Base-by-base conservation (phyloP, 768 basidiomycete genomes). In the Mycena rosella region DNA sequence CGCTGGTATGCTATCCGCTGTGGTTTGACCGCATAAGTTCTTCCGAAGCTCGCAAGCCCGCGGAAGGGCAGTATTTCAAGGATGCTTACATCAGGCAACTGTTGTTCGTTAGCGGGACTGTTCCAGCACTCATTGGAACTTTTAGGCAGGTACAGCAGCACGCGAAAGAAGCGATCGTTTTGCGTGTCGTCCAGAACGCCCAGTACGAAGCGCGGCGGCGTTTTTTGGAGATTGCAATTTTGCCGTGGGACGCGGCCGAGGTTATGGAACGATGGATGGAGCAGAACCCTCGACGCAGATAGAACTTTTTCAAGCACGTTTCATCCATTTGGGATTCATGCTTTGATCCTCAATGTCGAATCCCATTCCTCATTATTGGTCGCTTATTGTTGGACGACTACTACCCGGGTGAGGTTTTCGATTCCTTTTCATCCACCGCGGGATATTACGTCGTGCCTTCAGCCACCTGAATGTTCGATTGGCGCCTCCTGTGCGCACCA, bases 11-110 rank as follows among this genome's bases (percentile, higher is more conserved):
- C 34, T 60, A 73, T 63, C 74, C 74, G 18, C 61, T 57, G 18
- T 74, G 73, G 73, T 74, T 74, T 49, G 68, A 70, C 32, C 67
- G 59, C 32, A 24, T 38, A 27, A 54, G 59, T 20, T 29, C 52
- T 27, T 24, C 44, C 22, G 48, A 61, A 15, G 53, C 24, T 20
- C 72, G 73, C 5, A 44, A 62, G 18, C 57, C 64, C 14, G 22
- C 32, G 18, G 73, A 74, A 45, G 67, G 67, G 6, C 72, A 71
- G 36, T 32, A 67, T 13, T 74, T 74, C 68, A 74, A 68, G 45
- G 72, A 72, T 44, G 40, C 72, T 45, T 74, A 74, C 61, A 70
- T 74, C 29, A 70, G 73, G 47, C 72, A 74, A 55, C 55, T 74
- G 0, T n/a, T n/a, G n/a, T n/a, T n/a, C n/a, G n/a, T n/a, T n/a